A percentile compares a stretch with the other conserved stretches of the same genome.
Conservation (phyloP, 345 rosid genomes). For the Acer campestre region DNA sequence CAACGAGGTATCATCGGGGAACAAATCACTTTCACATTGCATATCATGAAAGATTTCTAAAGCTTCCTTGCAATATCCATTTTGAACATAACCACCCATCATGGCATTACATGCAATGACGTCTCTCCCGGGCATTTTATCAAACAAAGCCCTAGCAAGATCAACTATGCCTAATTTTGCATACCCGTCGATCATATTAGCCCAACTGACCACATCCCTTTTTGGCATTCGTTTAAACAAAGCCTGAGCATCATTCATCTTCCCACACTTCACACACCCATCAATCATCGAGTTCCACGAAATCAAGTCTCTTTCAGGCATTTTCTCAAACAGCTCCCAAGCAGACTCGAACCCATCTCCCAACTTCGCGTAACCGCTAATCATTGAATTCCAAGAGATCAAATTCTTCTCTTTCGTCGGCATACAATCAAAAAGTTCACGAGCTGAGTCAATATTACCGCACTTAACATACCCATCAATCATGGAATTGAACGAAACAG, state of each 20-base stretch:
- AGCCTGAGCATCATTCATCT: conserved; percentile 40
- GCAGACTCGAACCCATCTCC: conserved; percentile 43
- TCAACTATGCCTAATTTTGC: conserved; percentile 38
- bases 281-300: conserved; percentile 55
- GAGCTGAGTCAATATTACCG: conserved; percentile 48
- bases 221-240: conserved; percentile 47
- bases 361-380: conserved; percentile 47
- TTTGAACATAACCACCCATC: conserved; percentile 47
- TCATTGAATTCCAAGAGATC: conserved; percentile 69
- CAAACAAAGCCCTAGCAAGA: conserved; percentile 36
- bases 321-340: conserved; percentile 46
- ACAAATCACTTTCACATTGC: conserved; percentile 21
- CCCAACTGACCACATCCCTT: conserved; percentile 48
- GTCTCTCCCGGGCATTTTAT: conserved; percentile 44
- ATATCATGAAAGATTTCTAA: conserved; percentile 39
- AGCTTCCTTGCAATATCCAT: conserved; percentile 37
- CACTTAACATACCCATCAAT: conserved; percentile 55
- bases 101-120: conserved; percentile 46
- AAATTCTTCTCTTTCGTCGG: conserved; percentile 41
- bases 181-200: conserved; percentile 47
- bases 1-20: conserved; percentile 39
- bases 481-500: conserved; percentile 51
- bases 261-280: conserved; percentile 40
- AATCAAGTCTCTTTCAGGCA: conserved; percentile 55
- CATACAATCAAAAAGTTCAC: conserved; percentile 53